Evolutionary conservation across 75 land plant genomes (phyloP).

Genomic region (Adiantum capillusveneris): DNA sequence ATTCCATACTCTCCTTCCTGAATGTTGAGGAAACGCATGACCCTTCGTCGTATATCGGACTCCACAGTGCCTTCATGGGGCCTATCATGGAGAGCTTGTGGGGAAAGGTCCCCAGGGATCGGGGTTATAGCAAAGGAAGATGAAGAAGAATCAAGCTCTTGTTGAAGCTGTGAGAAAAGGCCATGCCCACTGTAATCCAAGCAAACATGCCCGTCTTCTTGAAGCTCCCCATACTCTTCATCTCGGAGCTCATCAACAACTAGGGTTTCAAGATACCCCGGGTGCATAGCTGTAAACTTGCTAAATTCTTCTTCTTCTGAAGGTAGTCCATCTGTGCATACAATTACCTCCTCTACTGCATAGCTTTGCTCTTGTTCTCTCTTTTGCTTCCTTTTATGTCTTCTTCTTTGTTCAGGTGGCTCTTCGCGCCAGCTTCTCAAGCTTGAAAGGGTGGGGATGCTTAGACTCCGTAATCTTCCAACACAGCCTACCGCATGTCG

Average conservation of each 20-base stretch:
- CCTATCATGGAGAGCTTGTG: conserved; percentile 66
- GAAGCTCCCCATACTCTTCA: conserved; percentile 57
- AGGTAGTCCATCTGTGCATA: conserved; percentile 40
- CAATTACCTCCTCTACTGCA: conserved; percentile 48
- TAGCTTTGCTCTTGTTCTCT: background rate
- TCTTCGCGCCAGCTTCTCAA: background rate
- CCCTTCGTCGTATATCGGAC: conserved; percentile 50
- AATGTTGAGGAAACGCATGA: conserved; percentile 72
- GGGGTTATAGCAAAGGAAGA: conserved; percentile 62
- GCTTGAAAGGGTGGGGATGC: conserved; percentile 2
- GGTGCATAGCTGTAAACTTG: conserved; percentile 69
- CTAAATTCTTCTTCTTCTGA: conserved; percentile 38
- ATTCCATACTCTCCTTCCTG: conserved; percentile 68
- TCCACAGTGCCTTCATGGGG: conserved; percentile 66
- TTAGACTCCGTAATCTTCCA: background rate
- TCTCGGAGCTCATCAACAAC: conserved; percentile 63
- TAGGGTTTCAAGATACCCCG: conserved; percentile 48
- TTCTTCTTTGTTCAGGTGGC: background rate
- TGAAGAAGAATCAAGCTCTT: conserved; percentile 47
- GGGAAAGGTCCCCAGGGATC: conserved; percentile 66
- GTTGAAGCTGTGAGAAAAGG: conserved; percentile 64
- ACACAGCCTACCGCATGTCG: background rate
- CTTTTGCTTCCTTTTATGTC: background rate
- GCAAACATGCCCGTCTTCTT: conserved; percentile 47
- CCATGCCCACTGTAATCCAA: conserved; percentile 89